phyloP scores from a whole-genome alignment of 768 basidiomycete species.

The Podaxis rugospora region DNA sequence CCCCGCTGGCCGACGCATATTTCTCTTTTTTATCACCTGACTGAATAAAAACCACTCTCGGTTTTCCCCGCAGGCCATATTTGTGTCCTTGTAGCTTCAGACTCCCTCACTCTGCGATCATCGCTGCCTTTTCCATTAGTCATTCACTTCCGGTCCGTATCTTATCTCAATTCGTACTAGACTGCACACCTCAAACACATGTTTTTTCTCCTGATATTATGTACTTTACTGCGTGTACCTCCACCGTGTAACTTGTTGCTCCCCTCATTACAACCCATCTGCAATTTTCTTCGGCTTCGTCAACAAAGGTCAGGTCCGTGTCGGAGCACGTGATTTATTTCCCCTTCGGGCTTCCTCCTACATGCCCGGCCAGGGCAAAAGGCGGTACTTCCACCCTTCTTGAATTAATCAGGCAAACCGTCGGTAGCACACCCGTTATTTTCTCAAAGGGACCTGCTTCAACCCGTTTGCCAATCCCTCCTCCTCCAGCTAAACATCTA shows the following conservation, averaged over 20 bases:
- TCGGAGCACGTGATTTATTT: slow-evolving; percentile 8
- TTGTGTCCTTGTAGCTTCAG: neutral
- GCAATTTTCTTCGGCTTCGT: neutral
- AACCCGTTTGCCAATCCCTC: neutral
- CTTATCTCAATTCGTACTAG: slow-evolving; percentile 8
- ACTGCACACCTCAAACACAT: slow-evolving; percentile 1
- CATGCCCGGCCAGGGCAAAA: neutral
- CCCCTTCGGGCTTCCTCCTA: neutral
- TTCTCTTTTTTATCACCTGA: slow-evolving; percentile 1
- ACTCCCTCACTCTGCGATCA: neutral
- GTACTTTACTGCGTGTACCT: neutral
- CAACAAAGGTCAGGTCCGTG: slow-evolving; percentile 3
- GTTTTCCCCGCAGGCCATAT: neutral
- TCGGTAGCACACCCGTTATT: neutral
- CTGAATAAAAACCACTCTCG: neutral
- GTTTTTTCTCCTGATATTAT: slow-evolving; percentile 1
- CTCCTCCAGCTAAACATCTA: neutral
- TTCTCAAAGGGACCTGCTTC: neutral
- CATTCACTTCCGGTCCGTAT: slow-evolving; percentile 7
- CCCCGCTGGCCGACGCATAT: slow-evolving; percentile 5
- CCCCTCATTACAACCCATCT: neutral
- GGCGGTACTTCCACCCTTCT: slow-evolving; percentile 1
- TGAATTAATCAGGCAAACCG: neutral
- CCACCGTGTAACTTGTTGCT: neutral
- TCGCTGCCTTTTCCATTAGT: neutral